Percentiles rank a stretch among this genome's conserved stretches.
Evolutionary conservation across 768 basidiomycete species (phyloP).

Genomic region (Tulasnella sp.): DNA sequence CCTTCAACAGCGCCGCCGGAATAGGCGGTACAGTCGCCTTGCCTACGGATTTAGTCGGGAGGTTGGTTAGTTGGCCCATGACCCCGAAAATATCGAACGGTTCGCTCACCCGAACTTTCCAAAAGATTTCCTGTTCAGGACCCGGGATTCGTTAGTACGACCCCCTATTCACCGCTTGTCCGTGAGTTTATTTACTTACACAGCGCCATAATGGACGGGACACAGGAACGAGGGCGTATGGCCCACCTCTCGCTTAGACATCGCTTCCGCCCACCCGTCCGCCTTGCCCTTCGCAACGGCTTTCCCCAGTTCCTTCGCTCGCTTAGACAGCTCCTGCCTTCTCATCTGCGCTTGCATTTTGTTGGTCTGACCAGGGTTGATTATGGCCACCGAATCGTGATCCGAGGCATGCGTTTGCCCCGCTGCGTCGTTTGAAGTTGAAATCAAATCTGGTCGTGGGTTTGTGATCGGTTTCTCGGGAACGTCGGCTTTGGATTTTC

Average conservation of each 20-base stretch:
- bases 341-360: neutral
- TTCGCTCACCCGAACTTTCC: neutral
- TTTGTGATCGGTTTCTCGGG: conserved; percentile 3
- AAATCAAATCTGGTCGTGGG: conserved; percentile 31
- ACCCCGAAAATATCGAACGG: neutral
- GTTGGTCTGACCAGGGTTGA: conserved; percentile 4
- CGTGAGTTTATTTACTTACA: neutral
- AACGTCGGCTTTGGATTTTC: conserved; percentile 2
- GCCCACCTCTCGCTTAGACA: neutral
- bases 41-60: neutral
- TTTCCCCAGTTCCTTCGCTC: conserved; percentile 5
- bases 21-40: neutral
- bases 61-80: neutral
- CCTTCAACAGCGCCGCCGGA: neutral
- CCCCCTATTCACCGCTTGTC: neutral
- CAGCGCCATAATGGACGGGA: neutral
- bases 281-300: neutral
- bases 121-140: neutral
- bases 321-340: conserved; percentile 3
- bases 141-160: neutral
- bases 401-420: conserved; percentile 32
- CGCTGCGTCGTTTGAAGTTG: conserved; percentile 23
- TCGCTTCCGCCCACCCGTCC: neutral
- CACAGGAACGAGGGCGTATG: neutral
- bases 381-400: conserved; percentile 30